Evolutionary conservation across 2,329 filamentous ascomycete species (phyloP).

Genomic region (Paramyrothecium roridum): DNA sequence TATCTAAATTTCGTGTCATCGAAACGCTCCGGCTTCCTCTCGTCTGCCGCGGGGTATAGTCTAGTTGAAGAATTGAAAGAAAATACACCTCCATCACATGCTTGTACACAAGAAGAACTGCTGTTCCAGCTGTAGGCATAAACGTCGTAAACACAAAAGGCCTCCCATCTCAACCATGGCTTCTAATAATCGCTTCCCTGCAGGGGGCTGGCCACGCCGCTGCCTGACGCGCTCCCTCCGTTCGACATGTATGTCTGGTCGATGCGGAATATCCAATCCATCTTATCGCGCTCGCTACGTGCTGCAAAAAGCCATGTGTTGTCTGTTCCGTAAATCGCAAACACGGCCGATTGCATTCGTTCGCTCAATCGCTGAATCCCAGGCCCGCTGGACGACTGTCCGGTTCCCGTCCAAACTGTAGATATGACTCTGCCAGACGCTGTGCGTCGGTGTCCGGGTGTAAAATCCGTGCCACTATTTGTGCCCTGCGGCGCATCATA

Average conservation of each 20-base stretch:
- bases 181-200: conserved; percentile 27
- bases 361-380: conserved; percentile 54
- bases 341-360: conserved; percentile 69
- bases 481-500: conserved; percentile 29
- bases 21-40: neutral
- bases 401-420: conserved; percentile 50
- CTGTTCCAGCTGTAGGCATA: conserved; percentile 19
- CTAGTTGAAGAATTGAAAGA: neutral
- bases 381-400: conserved; percentile 14
- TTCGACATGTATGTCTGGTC: conserved; percentile 70
- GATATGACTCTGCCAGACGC: conserved; percentile 51
- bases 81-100: neutral
- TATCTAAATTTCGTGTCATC: neutral
- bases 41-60: neutral
- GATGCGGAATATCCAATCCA: conserved; percentile 94
- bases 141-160: conserved; percentile 19
- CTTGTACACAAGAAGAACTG: conserved; percentile 6
- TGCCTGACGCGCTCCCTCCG: conserved; percentile 36
- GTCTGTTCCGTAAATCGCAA: conserved; percentile 89
- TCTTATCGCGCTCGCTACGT: conserved; percentile 84
- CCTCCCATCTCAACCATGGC: neutral
- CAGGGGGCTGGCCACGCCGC: conserved; percentile 31
- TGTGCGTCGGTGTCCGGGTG: conserved; percentile 45
- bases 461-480: conserved; percentile 32
- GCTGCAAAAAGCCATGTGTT: conserved; percentile 96